phyloP scores from a whole-genome alignment of 495 filamentous ascomycete genomes.

The Aspergillus panamensis region DNA sequence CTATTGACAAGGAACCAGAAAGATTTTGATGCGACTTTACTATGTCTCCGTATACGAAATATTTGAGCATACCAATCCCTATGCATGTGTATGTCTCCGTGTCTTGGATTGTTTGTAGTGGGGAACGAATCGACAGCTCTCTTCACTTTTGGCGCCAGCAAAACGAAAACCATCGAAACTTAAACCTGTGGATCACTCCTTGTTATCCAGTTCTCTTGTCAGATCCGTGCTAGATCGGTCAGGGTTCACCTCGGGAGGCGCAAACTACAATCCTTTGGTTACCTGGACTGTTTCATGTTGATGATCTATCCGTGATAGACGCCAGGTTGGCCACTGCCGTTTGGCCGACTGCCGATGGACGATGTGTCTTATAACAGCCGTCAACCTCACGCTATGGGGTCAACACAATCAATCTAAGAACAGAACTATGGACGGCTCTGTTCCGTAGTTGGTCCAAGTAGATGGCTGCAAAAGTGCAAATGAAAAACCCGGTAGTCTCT shows the following conservation, averaged over 20 bases:
- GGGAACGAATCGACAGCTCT: not conserved
- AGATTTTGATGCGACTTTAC: not conserved
- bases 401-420: slow-evolving; percentile 4
- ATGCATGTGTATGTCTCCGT: not conserved
- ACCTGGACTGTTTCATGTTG: not conserved
- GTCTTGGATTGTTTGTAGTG: not conserved
- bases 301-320: not conserved
- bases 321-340: not conserved
- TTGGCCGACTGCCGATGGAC: not conserved
- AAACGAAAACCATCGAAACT: not conserved
- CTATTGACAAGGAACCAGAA: not conserved
- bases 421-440: not conserved
- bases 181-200: not conserved
- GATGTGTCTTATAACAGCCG: not conserved
- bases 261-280: not conserved
- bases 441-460: slow-evolving; percentile 12
- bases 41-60: not conserved
- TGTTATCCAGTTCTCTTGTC: not conserved
- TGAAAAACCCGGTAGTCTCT: slow-evolving; percentile 7
- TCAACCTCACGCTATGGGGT: not conserved
- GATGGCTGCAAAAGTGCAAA: slow-evolving; percentile 3
- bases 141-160: not conserved
- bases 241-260: not conserved
- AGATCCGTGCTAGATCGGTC: not conserved
- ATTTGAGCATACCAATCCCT: not conserved